These are phyloP conservation scores for Neofusicoccum sp. DNA, from an alignment of 2,329 filamentous ascomycete species.

Conservation along the genomic window DNA sequence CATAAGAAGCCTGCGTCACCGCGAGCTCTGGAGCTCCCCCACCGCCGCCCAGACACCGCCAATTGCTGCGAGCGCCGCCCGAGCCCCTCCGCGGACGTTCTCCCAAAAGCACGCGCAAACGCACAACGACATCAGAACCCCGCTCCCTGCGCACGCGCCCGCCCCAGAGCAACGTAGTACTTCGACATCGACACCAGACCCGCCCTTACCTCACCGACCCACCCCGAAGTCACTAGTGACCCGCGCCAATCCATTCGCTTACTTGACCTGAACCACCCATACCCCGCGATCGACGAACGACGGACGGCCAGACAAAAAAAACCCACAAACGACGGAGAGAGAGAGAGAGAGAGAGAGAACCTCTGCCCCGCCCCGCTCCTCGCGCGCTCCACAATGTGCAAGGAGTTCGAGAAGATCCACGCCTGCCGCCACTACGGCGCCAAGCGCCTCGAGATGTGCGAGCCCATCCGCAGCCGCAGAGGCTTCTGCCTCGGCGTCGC, in stretches of 20 bases:
- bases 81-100: background rate
- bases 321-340: too few species aligned
- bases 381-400: constrained; percentile 4
- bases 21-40: background rate
- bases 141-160: background rate
- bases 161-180: too few species aligned
- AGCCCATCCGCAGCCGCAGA: constrained; percentile 9
- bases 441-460: constrained; percentile 12
- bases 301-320: too few species aligned
- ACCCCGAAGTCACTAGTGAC: background rate
- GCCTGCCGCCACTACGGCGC: constrained; percentile 11
- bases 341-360: too few species aligned
- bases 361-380: background rate
- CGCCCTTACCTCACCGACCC: background rate
- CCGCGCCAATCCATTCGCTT: too few species aligned
- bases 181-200: background rate
- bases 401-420: constrained; percentile 13
- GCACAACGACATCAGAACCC: background rate
- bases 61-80: background rate
- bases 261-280: background rate
- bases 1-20: background rate
- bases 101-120: background rate
- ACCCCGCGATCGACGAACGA: background rate
- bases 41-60: background rate
- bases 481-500: constrained; percentile 15